Base-by-base conservation (phyloP, 805 yeast genomes). In the Nakazawaea wyomingensis region DNA sequence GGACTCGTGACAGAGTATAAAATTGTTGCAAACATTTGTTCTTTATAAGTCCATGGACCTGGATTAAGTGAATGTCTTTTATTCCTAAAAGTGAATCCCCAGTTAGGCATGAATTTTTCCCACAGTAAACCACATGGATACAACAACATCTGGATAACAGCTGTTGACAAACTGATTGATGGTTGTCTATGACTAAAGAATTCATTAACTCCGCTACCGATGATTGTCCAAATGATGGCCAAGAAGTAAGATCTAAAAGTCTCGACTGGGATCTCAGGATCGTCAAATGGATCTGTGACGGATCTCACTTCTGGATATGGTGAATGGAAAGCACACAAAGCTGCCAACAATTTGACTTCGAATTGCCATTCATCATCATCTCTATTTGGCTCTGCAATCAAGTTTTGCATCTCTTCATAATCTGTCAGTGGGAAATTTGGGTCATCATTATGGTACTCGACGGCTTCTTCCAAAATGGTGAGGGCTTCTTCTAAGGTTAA, bases 241-340 rank as follows among this genome's bases (percentile, higher is more conserved):
- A 24, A 24, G 11, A 24, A 24, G 27, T 24, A 24, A 2, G 27
- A 24, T 24, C 27, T 24, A 3, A 24, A 24, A 41, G 79, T 72
- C 62, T 75, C 78, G 48, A 71, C 69, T 5, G 67, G 67, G 17
- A 74, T 54, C 4, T 66, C 48, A 1, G 72, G 69, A 55, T 78
- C 81, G 54, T 76, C 82, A 8, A 61, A 55, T 8, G 74, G 66
- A 6, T 78, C 72, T 29, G 77, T 77, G 18, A 80, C 73, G 21
- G 85, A 74, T 57, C 87, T 69, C 17, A 80, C 85, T 58, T 80
- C 86, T 1, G 83, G 77, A 54, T 80, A 80, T 8, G 85, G 84
- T 17, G 80, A 74, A 50, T 68, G 47, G 48, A 54, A 72, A 61
- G 55, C 49, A n/a, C 66, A 64, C 24, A 60, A 51, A 26, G 67